Base-by-base conservation (phyloP, 108 stramenopile species). In the Skeletonema potamos region DNA sequence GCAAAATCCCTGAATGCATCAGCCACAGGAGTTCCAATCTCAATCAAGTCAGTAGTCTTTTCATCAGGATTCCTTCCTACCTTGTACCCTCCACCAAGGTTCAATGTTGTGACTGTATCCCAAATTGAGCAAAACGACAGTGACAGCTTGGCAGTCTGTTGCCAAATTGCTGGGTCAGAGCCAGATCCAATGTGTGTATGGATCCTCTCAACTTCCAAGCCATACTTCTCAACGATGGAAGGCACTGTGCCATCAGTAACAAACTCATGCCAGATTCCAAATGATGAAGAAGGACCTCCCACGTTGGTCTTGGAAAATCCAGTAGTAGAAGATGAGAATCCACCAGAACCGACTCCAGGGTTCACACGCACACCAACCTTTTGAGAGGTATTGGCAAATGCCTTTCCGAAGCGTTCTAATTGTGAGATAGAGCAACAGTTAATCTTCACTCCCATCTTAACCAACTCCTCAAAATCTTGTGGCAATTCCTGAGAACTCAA, bases 111-210 rank as follows among this genome's bases (percentile, higher is more conserved):
- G 8, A 97, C 96, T 18, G 88, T 84, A n/a, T 89, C 84, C 79
- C 95, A 98, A 33, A 83, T 64, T 67, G 85, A 72, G 72, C 95
- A 94, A 54, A 99, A 95, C 20, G 88, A 90, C 34, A 99, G 72
- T 20, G 95, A 96, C 63, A 96, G 88, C 46, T 65, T 74, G 24
- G 94, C 89, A 17, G 97, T 97, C 64, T 86, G 85, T 62, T 97
- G 94, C 97, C 98, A 99, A 76, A 99, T 91, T 18, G 73, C 90
- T 11, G 98, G 97, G 77, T 99, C 98, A 36, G 94, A 96, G 26
- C 98, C 98, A 9, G 91, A 92, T 64, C 98, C 98, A 83, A 99
- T 99, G 84, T 99, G 98, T 27, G 98, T 99, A 72, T 99, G 98
- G 58, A 99, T 96, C 27, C 97, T 90, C 69, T 93, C 94, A 22